Evolutionary conservation across 306 rosid species (phyloP), one percentile per base, ranked within the genome.

Genomic region (Lathyrus tuberosus): DNA sequence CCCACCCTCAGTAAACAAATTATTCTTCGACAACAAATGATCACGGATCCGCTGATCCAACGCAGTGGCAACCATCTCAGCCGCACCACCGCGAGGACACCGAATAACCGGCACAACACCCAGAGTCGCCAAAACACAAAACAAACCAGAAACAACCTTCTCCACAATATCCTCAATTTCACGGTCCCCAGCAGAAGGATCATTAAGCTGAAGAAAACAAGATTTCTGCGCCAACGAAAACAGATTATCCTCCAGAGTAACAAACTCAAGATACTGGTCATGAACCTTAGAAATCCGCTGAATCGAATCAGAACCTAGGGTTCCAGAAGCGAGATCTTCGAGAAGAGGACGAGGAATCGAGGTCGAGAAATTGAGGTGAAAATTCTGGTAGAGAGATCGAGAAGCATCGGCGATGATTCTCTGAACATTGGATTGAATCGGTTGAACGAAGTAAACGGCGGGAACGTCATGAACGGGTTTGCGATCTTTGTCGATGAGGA

Each of bases 231-330:
- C 90, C 81, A 94, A 79, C 2, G 99, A 91, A 66, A 94, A 94
- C 43, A 94, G 71, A 57, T 89, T 86, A 65, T 94, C 97, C 52
- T 94, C 99, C 8, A 94, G 72, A 0, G 97, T 90, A 14, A 91
- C 96, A 72, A 90, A 94, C 81, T 94, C 97, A 71, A 91, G 80
- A 69, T 94, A 94, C 84, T 94, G 99, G 77, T 94, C 99, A 41
- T 94, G 99, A 57, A 94, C 96, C 85, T 89, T 94, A 0, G 92
- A 84, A 60, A 94, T 84, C 2, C 95, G 82, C 2, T 70, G 67
- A 62, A 83, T 86, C 0, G 97, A 94, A 84, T 94, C 97, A 0
- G 97, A 87, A 31, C 58, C 78, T 72, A 94, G 58, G 14, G 97
- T 86, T 57, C 89, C 96, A 5, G 95, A 78, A 10, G 99, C 99